Evolutionary conservation across 345 rosid species (phyloP), one percentile per base, ranked within the genome.

Genomic region (Euphorbia lathyris): DNA sequence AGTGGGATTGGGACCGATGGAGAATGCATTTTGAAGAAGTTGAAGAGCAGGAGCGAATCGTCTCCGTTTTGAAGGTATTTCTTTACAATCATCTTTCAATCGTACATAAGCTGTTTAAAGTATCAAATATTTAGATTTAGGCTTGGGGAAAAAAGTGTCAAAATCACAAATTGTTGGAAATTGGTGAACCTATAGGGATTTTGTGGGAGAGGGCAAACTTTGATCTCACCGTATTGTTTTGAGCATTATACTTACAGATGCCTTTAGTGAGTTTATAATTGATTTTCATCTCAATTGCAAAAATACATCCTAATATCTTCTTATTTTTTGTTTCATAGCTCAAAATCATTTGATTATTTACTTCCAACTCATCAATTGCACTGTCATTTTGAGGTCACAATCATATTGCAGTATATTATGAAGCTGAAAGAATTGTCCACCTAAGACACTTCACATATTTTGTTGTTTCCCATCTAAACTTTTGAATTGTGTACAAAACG

Each of bases 1-100:
- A 82, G 32, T 93, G 97, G 98, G 91, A 87, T 75, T 94, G 98
- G 98, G 87, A 88, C 40, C 82, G 91, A 11, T 91, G 97, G 98
- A 86, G 79, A 82, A 85, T 64, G 83, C 96, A 91, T 84, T 94
- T 94, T 68, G 87, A 87, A 7, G 85, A 74, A 53, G 79, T 91
- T 27, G 94, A 93, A 70, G 91, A 89, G 9, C 98, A 86, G 70
- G 96, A 91, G 79, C 88, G 92, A 58, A 85, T 91, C 58, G 68
- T 86, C 27, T 84, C 96, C 47, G 69, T 86, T 73, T 65, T 93
- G n/a, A 90, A 90, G 97, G 98, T 90, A 58, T 67, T 61, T 42
- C 19, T 63, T 45, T 58, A 29, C 29, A 42, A 42, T 32, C 38
- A 34, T 34, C 38, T 34, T 34, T 40, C 36, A 2, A 32, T 32